These are phyloP conservation scores for Melampsora larici-populina DNA, from an alignment of 1,284 basidiomycete genomes.

Conservation along the genomic window DNA sequence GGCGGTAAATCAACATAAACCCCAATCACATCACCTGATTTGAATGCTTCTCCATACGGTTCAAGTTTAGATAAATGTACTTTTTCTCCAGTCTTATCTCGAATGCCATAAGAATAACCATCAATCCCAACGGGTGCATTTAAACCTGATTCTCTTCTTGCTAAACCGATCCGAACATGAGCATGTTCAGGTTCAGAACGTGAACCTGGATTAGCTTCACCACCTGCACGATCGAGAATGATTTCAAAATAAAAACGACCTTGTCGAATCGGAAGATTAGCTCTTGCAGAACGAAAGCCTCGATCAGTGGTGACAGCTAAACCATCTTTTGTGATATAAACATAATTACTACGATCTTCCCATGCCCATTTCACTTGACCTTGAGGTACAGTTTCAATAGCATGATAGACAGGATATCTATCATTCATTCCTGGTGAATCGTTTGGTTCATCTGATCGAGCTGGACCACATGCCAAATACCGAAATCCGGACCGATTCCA, in stretches of 20 bases:
- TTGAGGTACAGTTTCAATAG: slow-evolving; percentile 35
- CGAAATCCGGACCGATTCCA: slow-evolving; percentile 58
- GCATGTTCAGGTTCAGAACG: slow-evolving; percentile 59
- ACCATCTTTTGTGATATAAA: slow-evolving; percentile 78
- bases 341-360: slow-evolving; percentile 66
- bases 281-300: slow-evolving; percentile 83
- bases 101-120: slow-evolving; percentile 84
- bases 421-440: neutral
- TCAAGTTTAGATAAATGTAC: slow-evolving; percentile 76
- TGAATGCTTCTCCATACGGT: slow-evolving; percentile 70
- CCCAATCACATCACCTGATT: slow-evolving; percentile 82
- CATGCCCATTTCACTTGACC: slow-evolving; percentile 49
- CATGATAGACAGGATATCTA: slow-evolving; percentile 23
- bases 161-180: slow-evolving; percentile 88
- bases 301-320: slow-evolving; percentile 73
- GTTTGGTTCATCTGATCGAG: slow-evolving; percentile 48
- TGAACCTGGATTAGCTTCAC: slow-evolving; percentile 56
- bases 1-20: slow-evolving; percentile 86
- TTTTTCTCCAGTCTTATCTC: slow-evolving; percentile 88
- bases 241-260: slow-evolving; percentile 96
- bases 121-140: slow-evolving; percentile 91
- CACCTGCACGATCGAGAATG: slow-evolving; percentile 71
- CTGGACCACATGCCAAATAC: slow-evolving; percentile 73
- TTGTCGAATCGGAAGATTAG: slow-evolving; percentile 81
- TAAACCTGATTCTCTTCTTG: slow-evolving; percentile 79